phyloP scores from a whole-genome alignment of 192 early-diverging fungal species.

The Mortierella claussenii region DNA sequence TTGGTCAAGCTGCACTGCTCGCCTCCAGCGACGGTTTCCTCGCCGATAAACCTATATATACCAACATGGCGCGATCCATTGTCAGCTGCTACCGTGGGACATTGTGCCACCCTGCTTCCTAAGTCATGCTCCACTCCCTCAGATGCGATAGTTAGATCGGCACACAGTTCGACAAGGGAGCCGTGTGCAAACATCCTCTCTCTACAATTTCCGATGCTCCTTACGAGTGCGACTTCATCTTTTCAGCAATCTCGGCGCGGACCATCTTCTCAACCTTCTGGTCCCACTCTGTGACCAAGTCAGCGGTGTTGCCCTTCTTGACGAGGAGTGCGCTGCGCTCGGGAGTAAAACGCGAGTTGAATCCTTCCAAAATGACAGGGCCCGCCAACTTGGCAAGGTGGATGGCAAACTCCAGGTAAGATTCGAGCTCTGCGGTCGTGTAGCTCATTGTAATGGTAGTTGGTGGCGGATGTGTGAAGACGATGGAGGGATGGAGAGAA shows the following conservation, averaged over 20 bases:
- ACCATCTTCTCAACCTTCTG: conserved; percentile 77
- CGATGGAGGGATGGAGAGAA: background rate
- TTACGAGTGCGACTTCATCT: conserved; percentile 59
- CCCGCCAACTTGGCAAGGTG: conserved; percentile 67
- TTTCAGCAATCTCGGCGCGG: conserved; percentile 61
- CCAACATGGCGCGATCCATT: no score
- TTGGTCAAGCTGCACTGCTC: conserved; percentile 65
- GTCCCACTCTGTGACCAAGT: conserved; percentile 91
- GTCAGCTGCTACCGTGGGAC: no score
- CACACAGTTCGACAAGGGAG: no score
- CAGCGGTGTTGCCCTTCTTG: conserved; percentile 74
- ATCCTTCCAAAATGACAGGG: conserved; percentile 65
- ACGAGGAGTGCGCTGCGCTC: conserved; percentile 54
- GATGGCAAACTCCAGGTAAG: conserved; percentile 60
- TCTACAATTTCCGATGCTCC: no score
- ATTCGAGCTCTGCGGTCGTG: conserved; percentile 39
- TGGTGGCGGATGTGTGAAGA: background rate
- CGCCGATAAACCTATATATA: conserved; percentile 81
- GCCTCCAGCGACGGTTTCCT: conserved; percentile 80
- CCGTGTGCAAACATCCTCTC: no score
- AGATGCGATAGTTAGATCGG: no score
- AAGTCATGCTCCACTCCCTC: no score
- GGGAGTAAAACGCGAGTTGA: conserved; percentile 56
- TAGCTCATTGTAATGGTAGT: conserved; percentile 34
- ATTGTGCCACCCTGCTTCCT: no score